phyloP scores from a whole-genome alignment of 805 yeast species.

The Hanseniaspora lindneri region DNA sequence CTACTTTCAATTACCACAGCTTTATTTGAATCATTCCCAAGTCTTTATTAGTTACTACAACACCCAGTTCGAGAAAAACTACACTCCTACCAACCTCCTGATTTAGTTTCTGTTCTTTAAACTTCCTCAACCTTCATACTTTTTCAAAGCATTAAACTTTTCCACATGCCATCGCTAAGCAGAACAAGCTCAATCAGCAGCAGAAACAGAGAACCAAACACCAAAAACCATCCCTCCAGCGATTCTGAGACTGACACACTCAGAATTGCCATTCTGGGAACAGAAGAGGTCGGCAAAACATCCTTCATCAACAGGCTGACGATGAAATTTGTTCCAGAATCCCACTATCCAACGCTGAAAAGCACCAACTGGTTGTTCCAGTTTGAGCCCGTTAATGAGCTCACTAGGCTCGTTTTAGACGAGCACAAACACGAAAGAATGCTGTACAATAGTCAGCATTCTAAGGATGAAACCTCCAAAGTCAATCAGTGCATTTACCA shows the following conservation, averaged over 20 bases:
- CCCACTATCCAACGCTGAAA: slow-evolving; percentile 61
- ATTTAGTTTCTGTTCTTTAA: no score
- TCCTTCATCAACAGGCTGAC: slow-evolving; percentile 41
- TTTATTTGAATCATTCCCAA: not conserved
- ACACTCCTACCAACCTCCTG: no score
- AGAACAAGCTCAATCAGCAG: not conserved
- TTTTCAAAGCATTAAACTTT: no score
- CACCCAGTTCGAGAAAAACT: no score
- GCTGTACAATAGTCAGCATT: slow-evolving; percentile 27
- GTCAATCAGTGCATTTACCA: slow-evolving; percentile 25
- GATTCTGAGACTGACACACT: slow-evolving; percentile 27
- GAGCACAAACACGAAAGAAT: slow-evolving; percentile 36
- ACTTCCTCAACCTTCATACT: no score
- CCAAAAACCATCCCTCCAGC: not conserved
- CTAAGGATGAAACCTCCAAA: slow-evolving; percentile 14
- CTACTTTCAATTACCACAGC: not conserved
- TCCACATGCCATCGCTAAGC: not conserved
- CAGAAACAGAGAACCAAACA: not conserved
- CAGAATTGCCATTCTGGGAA: slow-evolving; percentile 51
- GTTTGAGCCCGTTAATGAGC: slow-evolving; percentile 33
- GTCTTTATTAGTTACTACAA: no score
- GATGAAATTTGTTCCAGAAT: slow-evolving; percentile 44
- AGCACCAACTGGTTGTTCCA: slow-evolving; percentile 49
- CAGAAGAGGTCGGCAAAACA: slow-evolving; percentile 48
- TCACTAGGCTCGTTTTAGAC: slow-evolving; percentile 37